Percentiles rank a stretch among this genome's conserved stretches.
Evolutionary conservation across 805 yeast genomes (phyloP).

Genomic region (Groenewaldozyma tartarivorans): DNA sequence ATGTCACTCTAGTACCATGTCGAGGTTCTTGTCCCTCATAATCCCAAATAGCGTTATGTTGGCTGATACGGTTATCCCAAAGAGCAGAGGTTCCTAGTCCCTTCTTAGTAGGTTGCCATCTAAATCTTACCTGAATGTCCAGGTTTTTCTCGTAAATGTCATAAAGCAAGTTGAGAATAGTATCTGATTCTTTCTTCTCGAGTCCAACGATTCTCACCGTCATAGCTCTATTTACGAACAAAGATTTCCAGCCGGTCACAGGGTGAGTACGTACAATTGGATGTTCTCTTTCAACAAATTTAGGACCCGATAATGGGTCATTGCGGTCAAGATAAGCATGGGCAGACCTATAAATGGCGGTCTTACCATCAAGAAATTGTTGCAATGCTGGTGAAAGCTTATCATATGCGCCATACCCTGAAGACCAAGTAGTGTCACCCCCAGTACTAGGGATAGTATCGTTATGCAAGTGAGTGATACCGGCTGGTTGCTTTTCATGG

Average conservation of each 20-base stretch:
- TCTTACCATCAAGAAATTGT: conserved; percentile 43
- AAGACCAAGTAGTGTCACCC: conserved; percentile 49
- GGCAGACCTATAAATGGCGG: conserved; percentile 56
- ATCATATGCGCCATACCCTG: conserved; percentile 52
- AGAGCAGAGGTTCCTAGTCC: no score
- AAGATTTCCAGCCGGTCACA: conserved; percentile 51
- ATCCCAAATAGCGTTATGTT: conserved; percentile 30
- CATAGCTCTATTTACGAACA: conserved; percentile 53
- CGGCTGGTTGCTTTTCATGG: conserved; percentile 65
- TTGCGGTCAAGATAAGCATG: conserved; percentile 55
- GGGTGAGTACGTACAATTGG: conserved; percentile 70
- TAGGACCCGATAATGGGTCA: conserved; percentile 40
- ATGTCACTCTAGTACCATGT: conserved; percentile 35
- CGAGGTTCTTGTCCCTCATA: conserved; percentile 30
- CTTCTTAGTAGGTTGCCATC: conserved; percentile 59
- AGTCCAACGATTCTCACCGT: conserved; percentile 57
- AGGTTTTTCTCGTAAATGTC: conserved; percentile 42
- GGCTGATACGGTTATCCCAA: conserved; percentile 69
- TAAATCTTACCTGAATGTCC: conserved; percentile 61
- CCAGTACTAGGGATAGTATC: conserved; percentile 33
- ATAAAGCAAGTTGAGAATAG: conserved; percentile 45
- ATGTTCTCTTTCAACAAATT: conserved; percentile 47
- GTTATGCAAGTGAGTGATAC: conserved; percentile 27
- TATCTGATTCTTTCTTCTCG: conserved; percentile 58
- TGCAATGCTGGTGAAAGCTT: conserved; percentile 43